Percentiles rank a stretch among this genome's conserved stretches.
These are phyloP conservation scores for Metrosideros polymorpha DNA, from an alignment of 441 rosid genomes.

Conservation along the genomic window DNA sequence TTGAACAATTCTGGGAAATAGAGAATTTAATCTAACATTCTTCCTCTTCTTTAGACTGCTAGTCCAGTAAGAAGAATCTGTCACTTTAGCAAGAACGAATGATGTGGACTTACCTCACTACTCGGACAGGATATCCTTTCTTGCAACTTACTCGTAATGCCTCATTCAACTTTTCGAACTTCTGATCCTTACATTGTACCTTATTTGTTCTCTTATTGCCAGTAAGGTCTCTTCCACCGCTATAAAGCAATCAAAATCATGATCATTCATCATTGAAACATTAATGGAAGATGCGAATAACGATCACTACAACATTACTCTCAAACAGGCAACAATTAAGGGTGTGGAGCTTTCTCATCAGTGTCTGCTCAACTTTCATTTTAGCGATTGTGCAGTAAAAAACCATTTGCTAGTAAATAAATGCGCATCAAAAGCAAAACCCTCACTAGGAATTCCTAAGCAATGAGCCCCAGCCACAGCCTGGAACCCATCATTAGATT, in stretches of 20 bases:
- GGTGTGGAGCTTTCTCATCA: background rate
- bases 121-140: conserved; percentile 82
- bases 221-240: conserved; percentile 80
- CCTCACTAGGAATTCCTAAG: background rate
- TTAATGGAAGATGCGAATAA: background rate
- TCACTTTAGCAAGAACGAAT: background rate
- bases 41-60: background rate
- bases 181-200: conserved; percentile 65
- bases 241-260: conserved; percentile 1
- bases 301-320: background rate
- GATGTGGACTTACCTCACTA: conserved; percentile 50
- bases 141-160: conserved; percentile 67
- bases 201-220: conserved; percentile 75
- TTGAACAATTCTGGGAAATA: background rate
- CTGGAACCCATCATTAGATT: background rate
- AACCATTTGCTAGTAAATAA: background rate
- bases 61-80: background rate
- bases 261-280: background rate
- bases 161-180: conserved; percentile 44
- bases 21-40: background rate
- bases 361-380: background rate
- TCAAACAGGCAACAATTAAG: background rate
- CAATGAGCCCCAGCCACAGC: background rate
- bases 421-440: background rate
- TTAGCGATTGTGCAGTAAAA: background rate